A percentile compares a stretch with the other conserved stretches of the same genome.
These are phyloP conservation scores for Sporothrix curviconia DNA, from an alignment of 2,329 filamentous ascomycete species.

Conservation along the genomic window DNA sequence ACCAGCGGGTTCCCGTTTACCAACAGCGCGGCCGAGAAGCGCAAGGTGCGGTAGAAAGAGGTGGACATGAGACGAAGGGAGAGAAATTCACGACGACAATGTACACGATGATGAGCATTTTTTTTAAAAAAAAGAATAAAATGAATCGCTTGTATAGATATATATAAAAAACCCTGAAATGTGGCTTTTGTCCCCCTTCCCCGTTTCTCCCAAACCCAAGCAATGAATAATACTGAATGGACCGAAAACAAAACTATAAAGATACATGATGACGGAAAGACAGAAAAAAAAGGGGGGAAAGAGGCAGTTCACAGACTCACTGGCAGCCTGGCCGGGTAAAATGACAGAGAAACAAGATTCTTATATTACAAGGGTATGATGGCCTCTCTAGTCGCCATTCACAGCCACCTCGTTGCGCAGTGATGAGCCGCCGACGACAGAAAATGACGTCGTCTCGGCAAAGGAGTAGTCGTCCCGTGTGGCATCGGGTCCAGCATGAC, in stretches of 20 bases:
- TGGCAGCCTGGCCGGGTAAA: too few species aligned
- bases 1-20: conserved; percentile 36
- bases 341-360: too few species aligned
- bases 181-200: too few species aligned
- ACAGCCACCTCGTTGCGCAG: conserved; percentile 17
- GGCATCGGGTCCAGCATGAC: conserved; percentile 14
- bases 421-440: conserved; percentile 13
- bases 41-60: conserved; percentile 17
- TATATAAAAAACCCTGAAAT: too few species aligned
- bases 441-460: conserved; percentile 16
- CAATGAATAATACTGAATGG: not conserved
- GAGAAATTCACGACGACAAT: not conserved
- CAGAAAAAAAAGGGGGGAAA: too few species aligned
- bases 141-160: not conserved
- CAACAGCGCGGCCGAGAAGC: conserved; percentile 30
- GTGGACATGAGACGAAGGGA: not conserved
- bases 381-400: conserved; percentile 3
- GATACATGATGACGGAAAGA: not conserved
- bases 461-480: conserved; percentile 19
- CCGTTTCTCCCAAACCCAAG: too few species aligned
- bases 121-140: conserved; percentile 2
- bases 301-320: too few species aligned
- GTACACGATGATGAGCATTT: not conserved
- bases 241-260: not conserved
- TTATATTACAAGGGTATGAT: too few species aligned